Evolutionary conservation across 345 rosid species (phyloP).

Genomic region (Salix viminalis): DNA sequence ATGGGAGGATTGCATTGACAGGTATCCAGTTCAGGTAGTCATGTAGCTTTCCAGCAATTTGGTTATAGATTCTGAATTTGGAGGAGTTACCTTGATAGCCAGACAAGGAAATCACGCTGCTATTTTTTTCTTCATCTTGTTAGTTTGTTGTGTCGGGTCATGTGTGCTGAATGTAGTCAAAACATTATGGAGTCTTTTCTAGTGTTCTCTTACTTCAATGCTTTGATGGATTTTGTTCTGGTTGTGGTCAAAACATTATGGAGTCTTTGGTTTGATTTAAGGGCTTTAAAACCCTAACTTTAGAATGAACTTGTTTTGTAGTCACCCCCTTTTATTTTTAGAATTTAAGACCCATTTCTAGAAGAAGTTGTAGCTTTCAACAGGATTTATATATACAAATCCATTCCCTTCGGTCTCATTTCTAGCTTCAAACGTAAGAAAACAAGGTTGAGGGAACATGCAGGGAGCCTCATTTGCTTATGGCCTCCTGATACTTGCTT

Average conservation of each 20-base stretch:
- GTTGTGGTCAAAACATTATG: neutral
- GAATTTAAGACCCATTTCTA: neutral
- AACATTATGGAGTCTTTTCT: neutral
- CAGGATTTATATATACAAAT: neutral
- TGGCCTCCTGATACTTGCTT: neutral
- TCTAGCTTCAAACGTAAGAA: neutral
- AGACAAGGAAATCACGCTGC: neutral
- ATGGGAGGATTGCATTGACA: slow-evolving; percentile 29
- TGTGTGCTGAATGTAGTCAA: neutral
- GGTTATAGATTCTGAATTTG: slow-evolving; percentile 4
- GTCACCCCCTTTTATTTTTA: neutral
- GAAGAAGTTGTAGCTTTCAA: neutral
- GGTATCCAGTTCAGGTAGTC: slow-evolving; percentile 52
- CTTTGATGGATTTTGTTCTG: neutral
- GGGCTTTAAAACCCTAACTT: neutral
- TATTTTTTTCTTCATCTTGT: slow-evolving; percentile 2
- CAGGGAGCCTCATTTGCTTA: neutral
- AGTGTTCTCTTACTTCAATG: neutral
- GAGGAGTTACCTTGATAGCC: slow-evolving; percentile 12
- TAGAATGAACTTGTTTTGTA: neutral
- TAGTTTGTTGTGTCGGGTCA: slow-evolving; percentile 7
- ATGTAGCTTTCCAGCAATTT: slow-evolving; percentile 23
- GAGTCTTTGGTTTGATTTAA: neutral
- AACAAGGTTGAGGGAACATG: neutral
- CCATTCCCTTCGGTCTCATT: neutral